Evolutionary conservation across 257 asterid species (phyloP), one percentile per base, ranked within the genome.

Genomic region (Haberlea rhodopensis): DNA sequence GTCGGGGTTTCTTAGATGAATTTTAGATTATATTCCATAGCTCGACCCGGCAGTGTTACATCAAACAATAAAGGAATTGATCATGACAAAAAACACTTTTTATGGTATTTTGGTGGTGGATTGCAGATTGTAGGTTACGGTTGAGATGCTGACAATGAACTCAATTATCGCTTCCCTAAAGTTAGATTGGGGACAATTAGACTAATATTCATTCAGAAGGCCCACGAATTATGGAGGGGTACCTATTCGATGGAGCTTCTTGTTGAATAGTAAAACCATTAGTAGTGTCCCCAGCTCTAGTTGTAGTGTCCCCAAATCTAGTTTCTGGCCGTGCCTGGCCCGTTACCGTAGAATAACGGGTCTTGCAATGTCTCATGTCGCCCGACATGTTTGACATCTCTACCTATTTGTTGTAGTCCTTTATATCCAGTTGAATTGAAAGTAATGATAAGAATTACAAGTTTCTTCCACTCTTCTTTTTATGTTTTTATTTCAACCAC

Each of bases 61-160:
- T 53, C 66, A 31, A 16, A 70, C 52, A 73, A 34, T 27, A 57
- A 62, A 37, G 60, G 57, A 57, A 74, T 26, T 79, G 18, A 76
- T 1, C 25, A 49, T 26, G 15, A 65, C 58, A 23, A 11, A 13
- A 18, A 5, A 28, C n/a, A 21, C 8, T 21, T 53, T 68, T 72
- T 31, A 43, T 23, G 73, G 53, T 59, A 0, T 72, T 57, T 29
- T 46, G 56, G 73, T 73, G 70, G 74, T 67, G 67, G 79, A 59
- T 78, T 59, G 72, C 71, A 74, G 83, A 53, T 78, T 54, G 53
- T 70, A 74, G 83, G 37, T 78, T 54, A 53, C 57, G 56, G 82
- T 78, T 78, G 82, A 60, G 82, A 78, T 64, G 75, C 54, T 16
- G 77, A 74, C 48, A 8, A 55, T 26, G 2, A 43, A 37, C 46